These are phyloP conservation scores for Heterobasidion occidentale DNA, from an alignment of 1,284 basidiomycete genomes.

Conservation along the genomic window DNA sequence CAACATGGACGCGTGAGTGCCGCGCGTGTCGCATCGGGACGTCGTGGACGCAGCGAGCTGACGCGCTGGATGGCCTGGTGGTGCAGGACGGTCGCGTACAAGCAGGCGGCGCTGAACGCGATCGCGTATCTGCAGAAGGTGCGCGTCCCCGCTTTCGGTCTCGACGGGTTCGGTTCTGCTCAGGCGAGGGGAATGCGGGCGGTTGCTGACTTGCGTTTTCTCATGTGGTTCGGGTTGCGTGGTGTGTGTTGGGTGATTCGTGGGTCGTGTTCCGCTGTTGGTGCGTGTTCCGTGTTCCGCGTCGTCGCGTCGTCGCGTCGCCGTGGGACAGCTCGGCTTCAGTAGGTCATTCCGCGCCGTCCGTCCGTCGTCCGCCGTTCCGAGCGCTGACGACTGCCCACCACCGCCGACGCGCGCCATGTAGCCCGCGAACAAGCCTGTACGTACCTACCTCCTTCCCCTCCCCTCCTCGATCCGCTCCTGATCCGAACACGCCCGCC, in stretches of 20 bases:
- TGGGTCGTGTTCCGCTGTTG: neutral
- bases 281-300: neutral
- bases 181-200: neutral
- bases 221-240: too few species aligned
- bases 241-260: too few species aligned
- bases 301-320: neutral
- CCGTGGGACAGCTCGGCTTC: constrained; percentile 43
- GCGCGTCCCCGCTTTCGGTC: neutral
- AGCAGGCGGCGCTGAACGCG: constrained; percentile 70
- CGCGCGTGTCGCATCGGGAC: too few species aligned
- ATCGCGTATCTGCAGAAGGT: constrained; percentile 75
- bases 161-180: too few species aligned
- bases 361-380: neutral
- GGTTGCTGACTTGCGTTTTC: neutral
- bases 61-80: neutral
- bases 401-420: neutral
- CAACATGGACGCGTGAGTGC: constrained; percentile 65
- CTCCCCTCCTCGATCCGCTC: neutral
- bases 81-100: constrained; percentile 65
- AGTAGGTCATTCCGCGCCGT: constrained; percentile 45
- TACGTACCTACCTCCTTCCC: constrained; percentile 14
- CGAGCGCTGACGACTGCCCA: neutral
- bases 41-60: too few species aligned
- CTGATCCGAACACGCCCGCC: neutral
- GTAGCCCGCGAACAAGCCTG: constrained; percentile 69